Conservation (phyloP, 306 rosid genomes). For the Prunus kanzakura region DNA sequence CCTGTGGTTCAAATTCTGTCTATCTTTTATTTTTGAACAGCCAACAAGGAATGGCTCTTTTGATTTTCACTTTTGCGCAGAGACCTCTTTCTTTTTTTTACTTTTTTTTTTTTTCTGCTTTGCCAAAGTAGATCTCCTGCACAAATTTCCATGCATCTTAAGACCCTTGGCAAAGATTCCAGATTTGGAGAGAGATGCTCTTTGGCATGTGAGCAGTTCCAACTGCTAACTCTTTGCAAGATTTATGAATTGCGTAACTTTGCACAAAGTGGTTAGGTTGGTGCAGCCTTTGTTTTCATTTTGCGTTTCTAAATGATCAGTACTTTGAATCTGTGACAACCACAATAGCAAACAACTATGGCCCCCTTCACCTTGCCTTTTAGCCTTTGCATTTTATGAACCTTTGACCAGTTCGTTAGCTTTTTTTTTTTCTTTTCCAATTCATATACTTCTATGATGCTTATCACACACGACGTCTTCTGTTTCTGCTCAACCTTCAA, state of each 20-base stretch:
- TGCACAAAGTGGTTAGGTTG: conserved; percentile 29
- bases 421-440: background rate
- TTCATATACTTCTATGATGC: background rate
- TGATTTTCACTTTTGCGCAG: background rate
- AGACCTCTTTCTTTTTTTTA: background rate
- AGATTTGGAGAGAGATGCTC: conserved; percentile 20
- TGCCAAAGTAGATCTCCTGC: background rate
- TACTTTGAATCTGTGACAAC: too few relatives aligned
- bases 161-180: background rate
- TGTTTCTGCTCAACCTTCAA: conserved; percentile 16
- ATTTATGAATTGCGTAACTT: conserved; percentile 25
- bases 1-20: too few relatives aligned
- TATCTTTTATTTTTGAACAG: too few relatives aligned
- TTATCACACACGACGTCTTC: conserved; percentile 25
- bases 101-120: background rate
- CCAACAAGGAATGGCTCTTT: too few relatives aligned
- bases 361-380: background rate
- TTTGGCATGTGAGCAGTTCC: conserved; percentile 50
- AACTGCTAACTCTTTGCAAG: conserved; percentile 19
- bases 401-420: conserved; percentile 9
- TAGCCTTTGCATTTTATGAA: conserved; percentile 11
- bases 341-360: conserved; percentile 3
- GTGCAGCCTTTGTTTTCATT: conserved; percentile 29
- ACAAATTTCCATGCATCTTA: background rate
- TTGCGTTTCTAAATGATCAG: background rate